Base-by-base conservation (phyloP, 2,329 filamentous ascomycete species). In the Mycosphaerella sp. region DNA sequence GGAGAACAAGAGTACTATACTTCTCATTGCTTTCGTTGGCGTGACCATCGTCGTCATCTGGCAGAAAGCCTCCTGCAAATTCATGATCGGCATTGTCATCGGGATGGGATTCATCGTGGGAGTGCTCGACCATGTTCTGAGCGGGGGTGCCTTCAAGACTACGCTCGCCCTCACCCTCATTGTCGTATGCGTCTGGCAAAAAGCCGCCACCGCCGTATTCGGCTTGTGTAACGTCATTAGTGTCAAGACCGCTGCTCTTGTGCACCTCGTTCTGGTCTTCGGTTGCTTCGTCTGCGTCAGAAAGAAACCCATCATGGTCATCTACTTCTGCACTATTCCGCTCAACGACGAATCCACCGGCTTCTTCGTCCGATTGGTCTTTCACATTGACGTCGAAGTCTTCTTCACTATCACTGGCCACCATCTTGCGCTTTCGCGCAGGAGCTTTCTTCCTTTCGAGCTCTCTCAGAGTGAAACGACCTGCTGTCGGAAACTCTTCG, bases 211-310 rank as follows among this genome's bases (percentile, higher is more conserved):
- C 43, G 10, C 18, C 49, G 6, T 46, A 21, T 28, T 50, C 68
- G 52, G 70, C 71, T n/a, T 69, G 66, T 18, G 66, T 66, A 35
- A 48, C 44, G 9, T 60, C 53, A 32, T 58, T 50, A 25, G 53
- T 51, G n/a, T 62, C 40, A 49, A 62, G 63, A 10, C 57, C 62
- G 37, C 60, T 57, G 50, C 25, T 36, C 10, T 48, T 21, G n/a
- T 60, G 58, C 1, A 61, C 56, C 1, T 18, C 14, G n/a, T 34
- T n/a, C 30, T 34, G 30, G 10, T 34, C 30, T 34, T 12, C 13
- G 10, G 10, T 12, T 5, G 30, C 10, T 12, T 34, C 30, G 9
- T 34, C 30, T 12, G 30, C 30, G 13, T 34, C 30, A 2, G 30
- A 8, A n/a, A 34, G 30, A 2, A 34, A 34, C 10, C 30, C 30